Conservation (phyloP, 1,284 basidiomycete species). For the Apiotrichum gamsii region DNA sequence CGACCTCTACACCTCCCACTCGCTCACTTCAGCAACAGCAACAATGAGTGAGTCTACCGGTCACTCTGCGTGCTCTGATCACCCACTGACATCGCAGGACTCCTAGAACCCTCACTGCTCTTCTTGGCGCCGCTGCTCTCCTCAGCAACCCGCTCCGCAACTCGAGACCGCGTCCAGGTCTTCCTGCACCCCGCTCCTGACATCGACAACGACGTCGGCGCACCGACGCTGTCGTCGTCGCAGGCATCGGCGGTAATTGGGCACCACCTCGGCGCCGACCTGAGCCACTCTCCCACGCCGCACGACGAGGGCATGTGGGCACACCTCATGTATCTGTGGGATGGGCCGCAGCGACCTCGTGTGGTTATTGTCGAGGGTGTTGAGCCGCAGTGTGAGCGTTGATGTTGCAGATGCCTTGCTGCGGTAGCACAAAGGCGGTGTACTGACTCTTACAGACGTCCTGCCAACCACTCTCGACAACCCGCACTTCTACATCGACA, state of each 20-base stretch:
- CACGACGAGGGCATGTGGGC: conserved; percentile 40
- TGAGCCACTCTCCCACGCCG: conserved; percentile 36
- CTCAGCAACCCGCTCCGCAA: conserved; percentile 3
- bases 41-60: too few relatives aligned
- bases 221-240: conserved; percentile 34
- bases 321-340: conserved; percentile 31
- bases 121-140: neutral
- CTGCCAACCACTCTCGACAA: neutral
- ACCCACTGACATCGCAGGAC: neutral
- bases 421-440: too few relatives aligned
- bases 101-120: too few relatives aligned
- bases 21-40: too few relatives aligned
- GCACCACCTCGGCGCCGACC: conserved; percentile 42
- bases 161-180: conserved; percentile 32
- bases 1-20: too few relatives aligned
- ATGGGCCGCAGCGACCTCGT: conserved; percentile 24
- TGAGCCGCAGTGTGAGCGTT: conserved; percentile 32
- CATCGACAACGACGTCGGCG: conserved; percentile 6
- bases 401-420: too few relatives aligned
- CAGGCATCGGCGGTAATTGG: conserved; percentile 45
- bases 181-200: conserved; percentile 44
- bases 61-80: too few relatives aligned
- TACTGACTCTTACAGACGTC: neutral
- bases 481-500: conserved; percentile 14
- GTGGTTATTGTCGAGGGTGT: conserved; percentile 43